Evolutionary conservation across 768 basidiomycete species (phyloP).

Genomic region (Tricholoma furcatifolium): DNA sequence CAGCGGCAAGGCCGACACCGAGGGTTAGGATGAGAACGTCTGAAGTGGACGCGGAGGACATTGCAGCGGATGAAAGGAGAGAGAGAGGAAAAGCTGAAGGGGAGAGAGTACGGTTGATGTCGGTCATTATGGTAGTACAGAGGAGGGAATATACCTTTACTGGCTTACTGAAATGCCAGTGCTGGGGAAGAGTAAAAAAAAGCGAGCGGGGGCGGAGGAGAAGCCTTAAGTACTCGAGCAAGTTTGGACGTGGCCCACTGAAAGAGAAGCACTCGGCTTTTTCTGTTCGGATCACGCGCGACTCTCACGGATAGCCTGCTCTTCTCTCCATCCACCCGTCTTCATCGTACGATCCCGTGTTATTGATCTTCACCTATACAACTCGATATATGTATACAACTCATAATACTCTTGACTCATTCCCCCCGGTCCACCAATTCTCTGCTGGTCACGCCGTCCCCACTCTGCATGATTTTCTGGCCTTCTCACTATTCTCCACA

Average conservation of each 20-base stretch:
- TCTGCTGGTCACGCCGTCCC: slow-evolving; percentile 37
- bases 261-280: slow-evolving; percentile 10
- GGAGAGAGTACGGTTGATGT: slow-evolving; percentile 36
- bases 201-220: slow-evolving; percentile 13
- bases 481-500: slow-evolving; percentile 28
- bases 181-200: slow-evolving; percentile 8
- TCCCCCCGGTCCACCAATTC: slow-evolving; percentile 30
- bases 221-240: slow-evolving; percentile 12
- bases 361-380: slow-evolving; percentile 2
- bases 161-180: slow-evolving; percentile 22
- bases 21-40: slow-evolving; percentile 73
- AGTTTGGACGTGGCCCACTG: slow-evolving; percentile 17
- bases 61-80: slow-evolving; percentile 31
- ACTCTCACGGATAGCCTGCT: slow-evolving; percentile 14
- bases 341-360: slow-evolving; percentile 3
- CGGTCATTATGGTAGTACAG: slow-evolving; percentile 24
- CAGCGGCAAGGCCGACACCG: slow-evolving; percentile 72
- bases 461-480: slow-evolving; percentile 49
- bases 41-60: slow-evolving; percentile 65
- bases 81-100: slow-evolving; percentile 36
- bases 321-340: neutral
- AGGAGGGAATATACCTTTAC: slow-evolving; percentile 23
- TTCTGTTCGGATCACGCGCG: slow-evolving; percentile 19
- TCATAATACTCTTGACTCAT: slow-evolving; percentile 2
- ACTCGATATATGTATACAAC: neutral